phyloP scores from a whole-genome alignment of 1,284 basidiomycete species.

The Coniferiporia sulphurascens region DNA sequence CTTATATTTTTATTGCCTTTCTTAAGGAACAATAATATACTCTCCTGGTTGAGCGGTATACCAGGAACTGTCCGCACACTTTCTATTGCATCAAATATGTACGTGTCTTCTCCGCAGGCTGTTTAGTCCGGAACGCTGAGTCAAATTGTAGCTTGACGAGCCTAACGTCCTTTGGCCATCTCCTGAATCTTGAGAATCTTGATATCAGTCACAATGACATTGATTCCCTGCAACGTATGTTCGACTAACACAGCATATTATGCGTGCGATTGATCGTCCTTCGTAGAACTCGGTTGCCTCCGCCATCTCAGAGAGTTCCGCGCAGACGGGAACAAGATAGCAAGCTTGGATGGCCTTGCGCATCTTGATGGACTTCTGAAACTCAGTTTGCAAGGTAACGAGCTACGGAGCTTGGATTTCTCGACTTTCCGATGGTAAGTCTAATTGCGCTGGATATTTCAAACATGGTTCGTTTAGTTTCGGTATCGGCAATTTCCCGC shows the following conservation, averaged over 20 bases:
- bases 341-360: constrained; percentile 74
- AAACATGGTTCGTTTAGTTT: background rate
- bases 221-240: constrained; percentile 81
- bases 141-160: constrained; percentile 62
- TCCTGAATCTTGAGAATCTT: constrained; percentile 81
- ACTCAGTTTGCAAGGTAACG: constrained; percentile 79
- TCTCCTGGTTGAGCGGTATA: constrained; percentile 86
- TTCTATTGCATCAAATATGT: constrained; percentile 77
- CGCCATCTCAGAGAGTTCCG: constrained; percentile 85
- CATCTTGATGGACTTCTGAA: constrained; percentile 77
- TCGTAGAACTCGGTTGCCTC: constrained; percentile 75
- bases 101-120: constrained; percentile 24
- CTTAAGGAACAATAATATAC: constrained; percentile 70
- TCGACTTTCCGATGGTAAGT: constrained; percentile 65
- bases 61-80: constrained; percentile 76
- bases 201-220: constrained; percentile 91
- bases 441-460: background rate
- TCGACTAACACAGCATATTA: constrained; percentile 1
- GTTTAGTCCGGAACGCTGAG: background rate
- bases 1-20: background rate
- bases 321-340: constrained; percentile 81
- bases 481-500: constrained; percentile 5
- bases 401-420: constrained; percentile 63
- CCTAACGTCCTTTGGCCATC: constrained; percentile 85
- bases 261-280: background rate